Evolutionary conservation across 2,329 filamentous ascomycete genomes (phyloP).

Genomic region (Exophiala sp.): DNA sequence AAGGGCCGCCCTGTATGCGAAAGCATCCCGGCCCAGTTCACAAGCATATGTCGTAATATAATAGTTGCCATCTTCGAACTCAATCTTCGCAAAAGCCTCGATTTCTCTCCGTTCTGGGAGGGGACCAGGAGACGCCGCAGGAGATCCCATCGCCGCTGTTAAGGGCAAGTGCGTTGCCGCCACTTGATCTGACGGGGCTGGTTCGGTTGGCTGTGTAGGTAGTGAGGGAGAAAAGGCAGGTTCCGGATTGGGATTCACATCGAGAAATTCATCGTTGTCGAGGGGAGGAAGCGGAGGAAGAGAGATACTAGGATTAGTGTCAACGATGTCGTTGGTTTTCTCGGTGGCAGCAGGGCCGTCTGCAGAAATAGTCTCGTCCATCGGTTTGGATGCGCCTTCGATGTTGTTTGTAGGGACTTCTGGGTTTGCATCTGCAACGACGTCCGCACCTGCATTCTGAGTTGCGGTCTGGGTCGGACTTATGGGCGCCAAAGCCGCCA

Average conservation of each 20-base stretch:
- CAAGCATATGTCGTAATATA: conserved; percentile 60
- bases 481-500: conserved; percentile 21
- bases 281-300: conserved; percentile 16
- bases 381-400: not conserved
- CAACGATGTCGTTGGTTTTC: conserved; percentile 2
- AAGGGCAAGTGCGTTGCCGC: not conserved
- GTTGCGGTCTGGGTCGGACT: conserved; percentile 16
- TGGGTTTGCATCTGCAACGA: not conserved
- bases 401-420: not conserved
- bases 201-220: conserved; percentile 4
- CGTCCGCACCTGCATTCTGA: conserved; percentile 3
- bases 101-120: conserved; percentile 34
- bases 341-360: not conserved
- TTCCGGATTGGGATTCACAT: not conserved
- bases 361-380: not conserved
- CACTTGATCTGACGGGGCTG: conserved; percentile 1
- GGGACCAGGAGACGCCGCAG: conserved; percentile 13
- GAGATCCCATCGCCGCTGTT: conserved; percentile 12
- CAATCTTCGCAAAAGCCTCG: conserved; percentile 58
- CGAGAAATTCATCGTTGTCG: conserved; percentile 14
- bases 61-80: conserved; percentile 60
- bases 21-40: conserved; percentile 56
- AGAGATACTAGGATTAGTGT: conserved; percentile 7
- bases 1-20: conserved; percentile 44
- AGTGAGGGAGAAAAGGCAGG: conserved; percentile 8